Evolutionary conservation across 73 alveolate species (phyloP).

Genomic region (Tetrahymena malaccensis): DNA sequence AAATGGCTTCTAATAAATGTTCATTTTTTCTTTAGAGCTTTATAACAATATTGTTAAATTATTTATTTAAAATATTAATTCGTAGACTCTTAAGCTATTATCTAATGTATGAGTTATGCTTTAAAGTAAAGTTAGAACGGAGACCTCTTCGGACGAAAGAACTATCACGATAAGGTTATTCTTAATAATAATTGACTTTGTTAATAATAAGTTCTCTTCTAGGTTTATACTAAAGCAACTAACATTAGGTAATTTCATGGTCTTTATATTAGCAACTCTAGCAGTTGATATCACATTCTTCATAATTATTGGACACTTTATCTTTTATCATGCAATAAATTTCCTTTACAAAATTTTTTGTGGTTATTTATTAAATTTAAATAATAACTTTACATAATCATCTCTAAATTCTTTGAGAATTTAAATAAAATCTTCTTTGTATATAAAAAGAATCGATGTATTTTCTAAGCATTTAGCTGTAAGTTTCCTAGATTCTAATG

Average conservation of each 20-base stretch:
- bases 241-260: not conserved
- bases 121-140: not conserved
- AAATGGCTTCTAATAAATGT: not conserved
- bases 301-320: not conserved
- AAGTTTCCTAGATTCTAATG: not conserved
- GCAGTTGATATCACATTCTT: not conserved
- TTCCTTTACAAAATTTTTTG: not conserved
- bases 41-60: not conserved
- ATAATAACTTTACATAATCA: not conserved
- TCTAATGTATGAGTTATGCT: not conserved
- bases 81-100: not conserved
- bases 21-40: not conserved
- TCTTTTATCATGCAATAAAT: not conserved
- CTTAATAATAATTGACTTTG: not conserved
- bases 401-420: not conserved
- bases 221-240: not conserved
- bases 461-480: not conserved
- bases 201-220: not conserved
- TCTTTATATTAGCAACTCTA: not conserved
- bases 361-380: not conserved
- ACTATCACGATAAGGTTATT: not conserved
- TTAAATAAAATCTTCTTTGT: not conserved
- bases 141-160: not conserved
- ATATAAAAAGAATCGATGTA: not conserved
- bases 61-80: not conserved